phyloP scores from a whole-genome alignment of 208 protist species.

The Balamuthia mandrillaris region DNA sequence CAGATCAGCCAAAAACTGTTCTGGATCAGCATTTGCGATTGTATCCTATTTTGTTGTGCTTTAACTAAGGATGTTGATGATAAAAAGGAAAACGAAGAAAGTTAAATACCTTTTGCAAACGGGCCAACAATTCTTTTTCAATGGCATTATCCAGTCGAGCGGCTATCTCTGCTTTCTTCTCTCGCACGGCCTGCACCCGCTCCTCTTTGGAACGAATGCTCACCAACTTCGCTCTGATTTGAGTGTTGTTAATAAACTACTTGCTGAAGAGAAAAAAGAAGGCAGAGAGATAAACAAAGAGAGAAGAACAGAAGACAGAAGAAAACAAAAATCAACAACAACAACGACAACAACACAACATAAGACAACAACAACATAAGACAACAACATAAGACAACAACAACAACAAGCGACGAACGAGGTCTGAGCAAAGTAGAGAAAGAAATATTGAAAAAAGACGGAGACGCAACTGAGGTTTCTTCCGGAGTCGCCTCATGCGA shows the following conservation, averaged over 20 bases:
- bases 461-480: constrained; percentile 41
- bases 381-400: neutral
- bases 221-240: constrained; percentile 84
- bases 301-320: too few relatives aligned
- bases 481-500: constrained; percentile 92
- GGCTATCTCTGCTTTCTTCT: constrained; percentile 92
- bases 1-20: neutral
- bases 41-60: neutral
- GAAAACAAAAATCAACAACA: neutral
- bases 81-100: neutral
- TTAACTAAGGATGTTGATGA: neutral
- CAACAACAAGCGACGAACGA: neutral
- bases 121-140: constrained; percentile 94
- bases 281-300: too few relatives aligned
- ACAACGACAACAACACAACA: neutral
- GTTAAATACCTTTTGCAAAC: constrained; percentile 81
- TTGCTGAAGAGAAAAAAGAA: neutral
- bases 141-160: constrained; percentile 94
- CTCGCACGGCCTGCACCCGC: constrained; percentile 86
- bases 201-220: constrained; percentile 95
- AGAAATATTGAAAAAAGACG: neutral
- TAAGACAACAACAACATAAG: neutral
- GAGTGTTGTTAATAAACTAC: neutral
- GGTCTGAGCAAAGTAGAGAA: neutral
- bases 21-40: constrained; percentile 1